Evolutionary conservation across 2,329 filamentous ascomycete genomes (phyloP), one percentile per base, ranked within the genome.

Genomic region (Diaporthe ilicicola): DNA sequence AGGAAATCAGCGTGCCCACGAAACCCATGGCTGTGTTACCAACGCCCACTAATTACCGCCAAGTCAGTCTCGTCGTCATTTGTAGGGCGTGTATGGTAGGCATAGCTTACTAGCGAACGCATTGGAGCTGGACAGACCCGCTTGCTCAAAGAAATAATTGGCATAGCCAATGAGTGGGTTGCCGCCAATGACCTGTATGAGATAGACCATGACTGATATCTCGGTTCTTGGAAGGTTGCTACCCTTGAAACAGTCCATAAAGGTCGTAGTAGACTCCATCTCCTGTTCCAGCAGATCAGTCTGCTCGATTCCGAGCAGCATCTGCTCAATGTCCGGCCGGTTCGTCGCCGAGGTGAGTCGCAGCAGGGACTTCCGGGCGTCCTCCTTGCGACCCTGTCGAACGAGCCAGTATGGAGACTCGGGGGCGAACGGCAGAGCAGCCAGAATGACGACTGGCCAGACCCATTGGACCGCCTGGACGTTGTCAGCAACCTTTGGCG

Each of bases 271-370:
- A 6, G 79, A 79, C 13, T 82, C 82, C 67, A 82, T 72, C 32
- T 79, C 74, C 74, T 83, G 83, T 74, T 88, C 86, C 69, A 85
- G 76, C 75, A 84, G 81, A 72, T 88, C 85, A 4, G 87, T 89
- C 73, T 88, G 83, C 51, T 84, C 81, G 74, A 89, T 88, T 82
- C 89, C 83, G 19, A 86, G 84, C 12, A 90, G 76, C 0, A 83
- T 83, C 72, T 85, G 81, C 68, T 87, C 83, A 3, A 78, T 77
- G 71, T 87, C 82, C 72, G 85, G 84, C 46, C 70, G 74, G 44
- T 71, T 75, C 46, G 68, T 76, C 32, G 54, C 46, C 3, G 42
- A 46, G 3, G 76, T 78, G 7, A 82, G 76, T 7, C 80, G 76
- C 32, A 77, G 74, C 6, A 84, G 69, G 0, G 80, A 76, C 24